These are phyloP conservation scores for Perkinsus chesapeaki DNA, from an alignment of 169 alveolate species.

Conservation along the genomic window DNA sequence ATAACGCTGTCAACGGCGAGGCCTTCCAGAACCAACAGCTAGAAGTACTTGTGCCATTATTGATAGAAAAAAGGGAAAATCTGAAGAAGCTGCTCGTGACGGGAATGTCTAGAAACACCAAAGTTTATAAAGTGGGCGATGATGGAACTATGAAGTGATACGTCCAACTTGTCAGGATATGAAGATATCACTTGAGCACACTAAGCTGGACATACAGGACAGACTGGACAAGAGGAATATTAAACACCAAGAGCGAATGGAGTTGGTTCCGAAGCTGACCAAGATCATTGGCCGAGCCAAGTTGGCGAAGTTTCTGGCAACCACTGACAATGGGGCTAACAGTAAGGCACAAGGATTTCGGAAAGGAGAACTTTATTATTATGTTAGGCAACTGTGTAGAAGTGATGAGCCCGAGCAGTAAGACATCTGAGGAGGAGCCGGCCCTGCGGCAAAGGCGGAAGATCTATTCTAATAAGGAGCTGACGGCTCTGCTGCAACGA, in stretches of 20 bases:
- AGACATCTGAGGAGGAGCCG: background rate
- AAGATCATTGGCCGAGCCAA: background rate
- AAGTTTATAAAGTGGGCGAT: background rate
- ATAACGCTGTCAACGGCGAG: background rate
- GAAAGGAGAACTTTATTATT: background rate
- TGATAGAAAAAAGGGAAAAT: background rate
- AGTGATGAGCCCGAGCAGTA: background rate
- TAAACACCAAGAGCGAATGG: background rate
- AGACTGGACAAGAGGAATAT: background rate
- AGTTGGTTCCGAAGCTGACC: background rate
- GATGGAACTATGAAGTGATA: background rate
- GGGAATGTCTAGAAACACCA: background rate
- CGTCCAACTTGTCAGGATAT: background rate
- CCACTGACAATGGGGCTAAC: background rate
- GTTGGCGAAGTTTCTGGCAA: background rate
- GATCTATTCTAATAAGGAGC: background rate
- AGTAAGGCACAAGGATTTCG: too few relatives aligned
- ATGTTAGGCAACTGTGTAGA: background rate
- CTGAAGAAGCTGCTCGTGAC: background rate
- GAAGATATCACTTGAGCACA: background rate
- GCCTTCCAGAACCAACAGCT: background rate
- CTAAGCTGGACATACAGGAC: background rate
- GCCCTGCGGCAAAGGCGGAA: background rate
- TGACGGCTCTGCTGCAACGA: background rate
- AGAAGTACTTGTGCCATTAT: background rate